Conservation (phyloP, 1,284 basidiomycete genomes). For the Heterobasidion parviporum region DNA sequence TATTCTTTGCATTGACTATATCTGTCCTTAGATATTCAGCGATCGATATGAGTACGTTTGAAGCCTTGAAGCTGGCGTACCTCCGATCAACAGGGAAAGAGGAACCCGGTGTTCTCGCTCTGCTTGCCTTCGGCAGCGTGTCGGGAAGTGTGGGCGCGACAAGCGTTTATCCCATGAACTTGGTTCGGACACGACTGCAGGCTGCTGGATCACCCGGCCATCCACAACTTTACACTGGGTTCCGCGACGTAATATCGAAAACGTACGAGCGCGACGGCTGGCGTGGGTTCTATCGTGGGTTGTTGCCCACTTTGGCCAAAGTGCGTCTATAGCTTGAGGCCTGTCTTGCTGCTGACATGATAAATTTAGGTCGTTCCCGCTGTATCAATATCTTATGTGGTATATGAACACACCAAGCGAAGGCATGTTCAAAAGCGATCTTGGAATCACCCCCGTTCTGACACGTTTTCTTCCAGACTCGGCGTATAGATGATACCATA, state of each 20-base stretch:
- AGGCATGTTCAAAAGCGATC: conserved; percentile 38
- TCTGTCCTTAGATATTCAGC: conserved; percentile 57
- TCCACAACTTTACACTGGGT: conserved; percentile 82
- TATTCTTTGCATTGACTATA: background rate
- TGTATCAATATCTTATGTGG: conserved; percentile 91
- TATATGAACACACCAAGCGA: conserved; percentile 77
- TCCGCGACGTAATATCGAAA: conserved; percentile 77
- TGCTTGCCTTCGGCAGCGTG: conserved; percentile 82
- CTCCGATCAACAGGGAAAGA: conserved; percentile 72
- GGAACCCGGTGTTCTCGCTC: conserved; percentile 76
- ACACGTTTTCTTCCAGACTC: conserved; percentile 24
- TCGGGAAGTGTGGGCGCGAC: conserved; percentile 91
- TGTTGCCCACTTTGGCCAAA: conserved; percentile 89
- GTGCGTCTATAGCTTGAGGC: conserved; percentile 33
- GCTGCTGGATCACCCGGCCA: conserved; percentile 93
- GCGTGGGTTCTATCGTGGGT: conserved; percentile 91
- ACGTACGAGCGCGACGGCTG: conserved; percentile 87
- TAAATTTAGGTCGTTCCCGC: conserved; percentile 74
- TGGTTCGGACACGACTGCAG: conserved; percentile 91
- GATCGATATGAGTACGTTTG: conserved; percentile 94
- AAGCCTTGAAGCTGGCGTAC: conserved; percentile 83
- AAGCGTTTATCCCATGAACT: conserved; percentile 87
- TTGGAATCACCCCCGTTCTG: background rate
- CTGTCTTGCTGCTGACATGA: background rate
- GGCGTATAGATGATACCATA: conserved; percentile 32